Conservation (phyloP, 495 filamentous ascomycete genomes). For the Tuber magnatum region DNA sequence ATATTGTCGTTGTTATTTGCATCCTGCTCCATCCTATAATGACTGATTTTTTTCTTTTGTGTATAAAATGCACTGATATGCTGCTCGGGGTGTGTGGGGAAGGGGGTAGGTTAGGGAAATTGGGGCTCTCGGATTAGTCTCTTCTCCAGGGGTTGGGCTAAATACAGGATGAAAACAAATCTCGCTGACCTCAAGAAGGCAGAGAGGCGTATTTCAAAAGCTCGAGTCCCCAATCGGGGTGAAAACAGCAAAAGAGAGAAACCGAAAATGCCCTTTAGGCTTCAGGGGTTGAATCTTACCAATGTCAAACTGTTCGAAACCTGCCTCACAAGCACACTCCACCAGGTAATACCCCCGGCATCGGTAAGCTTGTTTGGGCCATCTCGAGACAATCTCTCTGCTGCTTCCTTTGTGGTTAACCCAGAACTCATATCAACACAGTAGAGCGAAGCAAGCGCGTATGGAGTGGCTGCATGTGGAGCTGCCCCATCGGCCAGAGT, state of each 20-base stretch:
- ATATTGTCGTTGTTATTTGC: conserved; percentile 22
- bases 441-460: conserved; percentile 29
- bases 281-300: conserved; percentile 29
- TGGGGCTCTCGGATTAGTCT: conserved; percentile 38
- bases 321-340: conserved; percentile 53
- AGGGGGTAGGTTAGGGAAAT: conserved; percentile 4
- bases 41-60: conserved; percentile 9
- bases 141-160: conserved; percentile 32
- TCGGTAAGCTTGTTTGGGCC: conserved; percentile 51
- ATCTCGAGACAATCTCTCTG: conserved; percentile 43
- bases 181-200: conserved; percentile 8
- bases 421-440: conserved; percentile 29
- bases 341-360: conserved; percentile 49
- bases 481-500: conserved; percentile 26
- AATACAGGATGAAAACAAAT: conserved; percentile 14
- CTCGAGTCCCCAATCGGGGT: not conserved
- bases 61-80: conserved; percentile 19
- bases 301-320: conserved; percentile 49
- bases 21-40: conserved; percentile 9
- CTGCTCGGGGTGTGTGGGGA: conserved; percentile 32
- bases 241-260: conserved; percentile 19
- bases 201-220: conserved; percentile 2
- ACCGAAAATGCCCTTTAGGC: conserved; percentile 8
- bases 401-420: conserved; percentile 31
- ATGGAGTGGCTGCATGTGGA: conserved; percentile 30